Base-by-base conservation (phyloP, 345 rosid species). In the Firmiana major region DNA sequence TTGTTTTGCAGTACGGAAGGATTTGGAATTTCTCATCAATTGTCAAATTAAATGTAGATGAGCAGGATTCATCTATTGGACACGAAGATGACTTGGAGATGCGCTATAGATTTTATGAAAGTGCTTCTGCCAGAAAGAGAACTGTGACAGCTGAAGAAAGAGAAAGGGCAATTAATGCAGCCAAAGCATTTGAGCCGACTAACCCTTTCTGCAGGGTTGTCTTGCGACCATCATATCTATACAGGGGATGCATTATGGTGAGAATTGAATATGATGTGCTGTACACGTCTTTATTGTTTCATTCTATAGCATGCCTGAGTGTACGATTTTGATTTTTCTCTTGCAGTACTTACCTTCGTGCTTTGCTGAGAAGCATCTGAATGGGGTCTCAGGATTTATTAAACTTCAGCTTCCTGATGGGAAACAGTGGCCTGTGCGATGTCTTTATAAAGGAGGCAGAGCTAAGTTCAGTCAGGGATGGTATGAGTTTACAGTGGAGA, bases 381-480 rank as follows among this genome's bases (percentile, higher is more conserved):
- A 88, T 24, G 97, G 97, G 77, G 89, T 91, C 79, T 89, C 93
- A 0, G 97, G 97, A 45, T 93, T 87, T 82, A 93, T 93, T 42
- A 93, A 90, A 78, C 90, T 93, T 68, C 94, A 93, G 83, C 86
- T 86, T 22, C 79, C 93, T 9, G 90, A 91, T 49, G 92, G 90
- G 69, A 91, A 80, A 77, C 94, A 91, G 66, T 93, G 97, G 97
- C 90, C 97, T 7, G 97, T 93, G 7, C 89, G 96, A 43, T 93
- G 97, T 80, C 94, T 88, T 40, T 91, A 91, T 72, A 90, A 83
- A 88, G 96, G 94, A 38, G 97, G 97, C 57, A 86, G 90, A 84
- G 97, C 97, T 46, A 93, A 91, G 78, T 83, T 93, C 62, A 91
- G 96, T 79, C 94, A 88, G 83, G 97, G 97, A 57, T 93, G 97